phyloP scores from a whole-genome alignment of 1,284 basidiomycete species.

The Stygiomarasmius scandens region DNA sequence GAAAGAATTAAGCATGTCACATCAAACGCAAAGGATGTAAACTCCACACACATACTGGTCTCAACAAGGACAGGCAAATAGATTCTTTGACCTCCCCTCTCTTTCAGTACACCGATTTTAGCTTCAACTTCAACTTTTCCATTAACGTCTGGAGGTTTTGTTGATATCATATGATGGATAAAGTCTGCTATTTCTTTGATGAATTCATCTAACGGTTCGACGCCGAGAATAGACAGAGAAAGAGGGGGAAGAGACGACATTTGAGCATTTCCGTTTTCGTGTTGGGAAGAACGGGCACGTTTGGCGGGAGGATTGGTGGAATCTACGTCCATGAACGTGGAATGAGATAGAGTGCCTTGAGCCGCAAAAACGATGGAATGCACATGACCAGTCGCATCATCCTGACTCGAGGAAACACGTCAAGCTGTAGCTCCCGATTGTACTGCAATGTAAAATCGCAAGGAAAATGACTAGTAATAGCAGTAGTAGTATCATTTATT shows the following conservation, averaged over 20 bases:
- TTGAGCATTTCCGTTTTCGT: not conserved
- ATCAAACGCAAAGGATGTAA: not conserved
- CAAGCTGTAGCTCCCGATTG: too few species aligned
- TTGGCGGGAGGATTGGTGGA: too few species aligned
- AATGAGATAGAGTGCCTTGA: too few species aligned
- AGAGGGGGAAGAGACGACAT: constrained; percentile 57
- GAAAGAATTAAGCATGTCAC: not conserved
- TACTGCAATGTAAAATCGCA: too few species aligned
- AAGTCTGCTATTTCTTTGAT: constrained; percentile 92
- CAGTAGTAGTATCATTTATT: too few species aligned
- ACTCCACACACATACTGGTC: constrained; percentile 67
- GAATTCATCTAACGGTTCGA: constrained; percentile 94
- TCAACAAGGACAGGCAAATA: constrained; percentile 81
- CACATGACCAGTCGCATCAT: too few species aligned
- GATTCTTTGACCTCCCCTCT: constrained; percentile 59
- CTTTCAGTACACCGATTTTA: constrained; percentile 84
- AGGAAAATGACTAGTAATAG: too few species aligned
- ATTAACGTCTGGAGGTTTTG: constrained; percentile 49
- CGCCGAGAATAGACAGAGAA: constrained; percentile 87
- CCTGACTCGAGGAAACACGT: too few species aligned
- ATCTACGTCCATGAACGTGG: too few species aligned
- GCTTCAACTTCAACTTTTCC: constrained; percentile 85
- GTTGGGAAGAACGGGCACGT: too few species aligned
- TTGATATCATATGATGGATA: constrained; percentile 68
- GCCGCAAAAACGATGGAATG: too few species aligned